These are phyloP conservation scores for Cyclostephanos tholiformis DNA, from an alignment of 108 stramenopile genomes.

Conservation along the genomic window DNA sequence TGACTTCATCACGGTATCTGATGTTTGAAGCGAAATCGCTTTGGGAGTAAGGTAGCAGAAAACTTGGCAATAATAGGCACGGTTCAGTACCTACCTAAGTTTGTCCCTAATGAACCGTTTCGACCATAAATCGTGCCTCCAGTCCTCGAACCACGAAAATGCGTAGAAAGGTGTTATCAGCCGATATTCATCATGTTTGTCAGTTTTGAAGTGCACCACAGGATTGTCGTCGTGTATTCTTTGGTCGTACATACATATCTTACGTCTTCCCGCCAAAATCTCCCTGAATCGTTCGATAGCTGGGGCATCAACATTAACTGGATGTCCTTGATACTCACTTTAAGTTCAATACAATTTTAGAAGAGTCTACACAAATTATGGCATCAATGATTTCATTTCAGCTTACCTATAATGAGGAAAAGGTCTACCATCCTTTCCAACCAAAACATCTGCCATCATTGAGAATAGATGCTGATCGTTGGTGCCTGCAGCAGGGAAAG, in stretches of 20 bases:
- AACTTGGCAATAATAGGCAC: neutral
- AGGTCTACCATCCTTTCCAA: constrained; percentile 36
- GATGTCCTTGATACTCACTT: constrained; percentile 41
- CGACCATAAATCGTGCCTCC: constrained; percentile 68
- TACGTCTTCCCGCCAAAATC: constrained; percentile 49
- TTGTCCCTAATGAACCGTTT: constrained; percentile 80
- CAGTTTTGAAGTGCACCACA: constrained; percentile 62
- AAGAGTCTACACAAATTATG: neutral
- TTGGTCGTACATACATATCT: constrained; percentile 64
- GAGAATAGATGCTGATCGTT: constrained; percentile 21
- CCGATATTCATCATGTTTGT: constrained; percentile 42
- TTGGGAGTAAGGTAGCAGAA: neutral
- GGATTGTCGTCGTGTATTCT: constrained; percentile 52
- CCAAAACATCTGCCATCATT: constrained; percentile 35
- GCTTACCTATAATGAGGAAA: constrained; percentile 32
- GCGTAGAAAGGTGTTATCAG: constrained; percentile 81
- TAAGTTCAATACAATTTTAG: neutral
- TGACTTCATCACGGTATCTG: constrained; percentile 59
- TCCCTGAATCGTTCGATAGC: constrained; percentile 53
- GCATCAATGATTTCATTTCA: neutral
- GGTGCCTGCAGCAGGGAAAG: constrained; percentile 26
- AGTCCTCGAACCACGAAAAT: constrained; percentile 80
- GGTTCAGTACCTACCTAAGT: constrained; percentile 32
- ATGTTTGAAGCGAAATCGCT: constrained; percentile 9
- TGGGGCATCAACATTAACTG: constrained; percentile 42